These are phyloP conservation scores for Pseudozyma pruni DNA, from an alignment of 1,284 basidiomycete genomes.

Conservation along the genomic window DNA sequence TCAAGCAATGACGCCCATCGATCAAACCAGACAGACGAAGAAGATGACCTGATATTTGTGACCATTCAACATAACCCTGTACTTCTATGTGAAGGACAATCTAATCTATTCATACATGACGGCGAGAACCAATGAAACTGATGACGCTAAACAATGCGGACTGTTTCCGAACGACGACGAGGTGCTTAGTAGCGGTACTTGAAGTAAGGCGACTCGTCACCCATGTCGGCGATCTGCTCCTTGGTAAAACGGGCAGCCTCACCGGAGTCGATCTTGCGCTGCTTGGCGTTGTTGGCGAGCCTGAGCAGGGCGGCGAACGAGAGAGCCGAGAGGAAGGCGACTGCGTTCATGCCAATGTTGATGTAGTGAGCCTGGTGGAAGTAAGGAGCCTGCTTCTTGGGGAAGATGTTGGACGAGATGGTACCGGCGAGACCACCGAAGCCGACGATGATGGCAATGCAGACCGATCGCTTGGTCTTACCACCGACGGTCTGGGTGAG, in stretches of 20 bases:
- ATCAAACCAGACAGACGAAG: too few species aligned
- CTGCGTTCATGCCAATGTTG: slow-evolving; percentile 50
- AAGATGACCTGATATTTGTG: too few species aligned
- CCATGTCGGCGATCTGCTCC: slow-evolving; percentile 49
- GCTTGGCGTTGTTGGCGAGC: slow-evolving; percentile 47
- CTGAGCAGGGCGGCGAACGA: slow-evolving; percentile 42
- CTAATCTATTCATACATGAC: slow-evolving; percentile 35
- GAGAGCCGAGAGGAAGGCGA: slow-evolving; percentile 42
- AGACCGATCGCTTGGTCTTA: slow-evolving; percentile 55
- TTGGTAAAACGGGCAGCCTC: slow-evolving; percentile 39
- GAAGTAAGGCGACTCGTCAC: slow-evolving; percentile 59
- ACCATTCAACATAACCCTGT: slow-evolving; percentile 13
- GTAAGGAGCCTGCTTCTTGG: slow-evolving; percentile 47
- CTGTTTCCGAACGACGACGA: not conserved
- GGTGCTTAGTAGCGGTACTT: slow-evolving; percentile 53
- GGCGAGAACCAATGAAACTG: slow-evolving; percentile 1
- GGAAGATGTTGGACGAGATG: slow-evolving; percentile 58
- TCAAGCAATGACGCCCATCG: too few species aligned
- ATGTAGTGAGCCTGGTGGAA: slow-evolving; percentile 54
- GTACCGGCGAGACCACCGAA: slow-evolving; percentile 55
- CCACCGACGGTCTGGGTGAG: slow-evolving; percentile 51
- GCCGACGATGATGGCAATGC: slow-evolving; percentile 55
- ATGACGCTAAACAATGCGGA: slow-evolving; percentile 4
- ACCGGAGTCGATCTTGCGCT: slow-evolving; percentile 52
- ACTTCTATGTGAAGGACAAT: slow-evolving; percentile 7